These are phyloP conservation scores for Dactylonectria estremocensis DNA, from an alignment of 2,329 filamentous ascomycete genomes.

Conservation along the genomic window DNA sequence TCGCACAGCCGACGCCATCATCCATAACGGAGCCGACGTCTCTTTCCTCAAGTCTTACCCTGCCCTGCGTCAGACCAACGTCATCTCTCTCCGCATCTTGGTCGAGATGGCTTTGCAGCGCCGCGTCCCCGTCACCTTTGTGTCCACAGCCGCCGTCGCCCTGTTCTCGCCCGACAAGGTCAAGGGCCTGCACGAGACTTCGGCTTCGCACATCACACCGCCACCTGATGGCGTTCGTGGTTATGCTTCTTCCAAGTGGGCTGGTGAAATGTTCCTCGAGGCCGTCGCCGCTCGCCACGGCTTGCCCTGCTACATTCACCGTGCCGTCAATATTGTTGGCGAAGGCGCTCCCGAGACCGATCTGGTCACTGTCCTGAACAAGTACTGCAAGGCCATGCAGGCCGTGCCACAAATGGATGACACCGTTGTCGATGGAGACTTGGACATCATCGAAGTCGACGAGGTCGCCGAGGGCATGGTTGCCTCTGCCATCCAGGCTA, in stretches of 20 bases:
- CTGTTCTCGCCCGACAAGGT: conserved; percentile 4
- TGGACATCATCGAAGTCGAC: conserved; percentile 5
- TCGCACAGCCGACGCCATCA: conserved; percentile 59
- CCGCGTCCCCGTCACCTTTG: conserved; percentile 54
- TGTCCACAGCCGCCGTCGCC: conserved; percentile 52
- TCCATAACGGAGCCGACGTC: conserved; percentile 63
- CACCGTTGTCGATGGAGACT: not conserved
- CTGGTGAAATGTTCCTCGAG: conserved; percentile 51
- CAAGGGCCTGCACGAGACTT: conserved; percentile 1
- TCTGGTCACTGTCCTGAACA: conserved; percentile 1
- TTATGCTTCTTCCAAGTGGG: conserved; percentile 55
- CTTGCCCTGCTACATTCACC: not conserved
- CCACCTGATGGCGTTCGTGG: conserved; percentile 38
- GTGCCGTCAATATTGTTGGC: not conserved
- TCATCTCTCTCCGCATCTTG: conserved; percentile 51
- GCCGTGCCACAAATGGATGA: conserved; percentile 7
- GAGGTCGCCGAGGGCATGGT: conserved; percentile 5
- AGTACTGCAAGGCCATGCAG: conserved; percentile 8
- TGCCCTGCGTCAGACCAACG: conserved; percentile 48
- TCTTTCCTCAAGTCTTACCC: conserved; percentile 53
- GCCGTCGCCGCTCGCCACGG: not conserved
- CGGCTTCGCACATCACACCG: conserved; percentile 12
- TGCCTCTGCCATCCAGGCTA: not conserved
- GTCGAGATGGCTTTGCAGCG: conserved; percentile 39
- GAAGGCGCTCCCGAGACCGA: conserved; percentile 1